These are phyloP conservation scores for Botrytis byssoidea DNA, from an alignment of 2,329 filamentous ascomycete genomes.

Conservation along the genomic window DNA sequence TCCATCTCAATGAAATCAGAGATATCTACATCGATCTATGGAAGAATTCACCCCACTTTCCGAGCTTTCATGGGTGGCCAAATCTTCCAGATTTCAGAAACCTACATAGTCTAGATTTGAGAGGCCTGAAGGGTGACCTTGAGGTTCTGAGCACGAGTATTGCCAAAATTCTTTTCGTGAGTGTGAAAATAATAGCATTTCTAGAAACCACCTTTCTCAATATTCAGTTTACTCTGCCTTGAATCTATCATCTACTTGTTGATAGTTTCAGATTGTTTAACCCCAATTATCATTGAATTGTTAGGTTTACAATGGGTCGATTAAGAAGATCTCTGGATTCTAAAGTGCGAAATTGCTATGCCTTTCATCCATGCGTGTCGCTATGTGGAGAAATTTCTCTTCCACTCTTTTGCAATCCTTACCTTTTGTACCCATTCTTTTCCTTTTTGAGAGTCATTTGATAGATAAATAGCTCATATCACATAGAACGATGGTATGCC, in stretches of 20 bases:
- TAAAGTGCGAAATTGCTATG: neutral
- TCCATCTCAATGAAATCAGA: neutral
- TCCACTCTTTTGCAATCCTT: neutral
- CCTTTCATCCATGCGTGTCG: neutral
- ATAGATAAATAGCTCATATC: neutral
- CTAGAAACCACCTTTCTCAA: neutral
- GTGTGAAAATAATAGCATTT: neutral
- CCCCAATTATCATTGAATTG: neutral
- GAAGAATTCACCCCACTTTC: rapidly evolving
- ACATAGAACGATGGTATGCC: slow-evolving; percentile 2
- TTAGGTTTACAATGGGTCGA: neutral
- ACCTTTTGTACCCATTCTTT: neutral
- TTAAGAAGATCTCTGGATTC: neutral
- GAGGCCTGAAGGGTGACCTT: neutral
- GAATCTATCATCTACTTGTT: neutral
- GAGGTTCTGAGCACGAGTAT: neutral
- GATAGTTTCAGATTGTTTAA: neutral
- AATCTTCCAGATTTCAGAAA: neutral
- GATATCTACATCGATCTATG: neutral
- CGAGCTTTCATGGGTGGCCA: neutral
- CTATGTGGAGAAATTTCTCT: neutral
- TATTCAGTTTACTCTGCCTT: neutral
- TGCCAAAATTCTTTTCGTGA: slow-evolving; percentile 1
- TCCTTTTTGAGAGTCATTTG: too few relatives aligned
- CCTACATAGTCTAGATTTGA: slow-evolving; percentile 7